Evolutionary conservation across 2,329 filamentous ascomycete species (phyloP).

Genomic region (Fusarium albosuccineum): DNA sequence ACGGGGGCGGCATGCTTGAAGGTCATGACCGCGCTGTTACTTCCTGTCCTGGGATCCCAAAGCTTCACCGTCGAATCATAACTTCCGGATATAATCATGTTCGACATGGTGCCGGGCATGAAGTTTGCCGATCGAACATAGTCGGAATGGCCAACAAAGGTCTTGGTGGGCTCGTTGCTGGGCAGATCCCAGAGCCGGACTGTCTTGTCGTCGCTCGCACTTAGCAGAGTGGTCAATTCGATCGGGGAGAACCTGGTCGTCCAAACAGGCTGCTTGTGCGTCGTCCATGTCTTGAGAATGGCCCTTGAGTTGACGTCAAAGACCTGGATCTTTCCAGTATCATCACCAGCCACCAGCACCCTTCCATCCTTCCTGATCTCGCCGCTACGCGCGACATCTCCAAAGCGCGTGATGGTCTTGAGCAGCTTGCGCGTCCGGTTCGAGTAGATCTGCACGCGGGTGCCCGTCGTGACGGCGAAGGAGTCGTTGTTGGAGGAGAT

Average conservation of each 20-base stretch:
- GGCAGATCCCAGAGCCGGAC: constrained; percentile 96
- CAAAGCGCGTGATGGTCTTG: constrained; percentile 94
- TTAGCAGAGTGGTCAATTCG: constrained; percentile 89
- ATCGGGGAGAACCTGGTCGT: constrained; percentile 90
- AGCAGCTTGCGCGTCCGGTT: constrained; percentile 90
- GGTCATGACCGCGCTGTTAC: constrained; percentile 79
- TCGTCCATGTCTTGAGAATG: constrained; percentile 94
- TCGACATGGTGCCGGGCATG: constrained; percentile 79
- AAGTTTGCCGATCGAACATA: constrained; percentile 92
- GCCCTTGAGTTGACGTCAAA: constrained; percentile 91
- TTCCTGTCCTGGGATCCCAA: constrained; percentile 88
- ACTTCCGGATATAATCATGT: constrained; percentile 87
- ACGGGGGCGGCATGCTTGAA: constrained; percentile 95
- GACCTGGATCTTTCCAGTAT: constrained; percentile 91
- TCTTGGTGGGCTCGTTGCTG: constrained; percentile 78
- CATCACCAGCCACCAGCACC: constrained; percentile 91
- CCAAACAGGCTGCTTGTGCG: constrained; percentile 96
- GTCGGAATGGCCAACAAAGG: constrained; percentile 88
- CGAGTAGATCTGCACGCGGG: constrained; percentile 93
- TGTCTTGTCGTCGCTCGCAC: constrained; percentile 90
- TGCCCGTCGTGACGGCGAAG: constrained; percentile 95
- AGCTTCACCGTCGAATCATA: constrained; percentile 95
- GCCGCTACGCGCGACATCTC: constrained; percentile 89
- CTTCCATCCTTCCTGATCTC: constrained; percentile 90
- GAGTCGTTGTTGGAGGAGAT: constrained; percentile 83